Evolutionary conservation across 495 filamentous ascomycete genomes (phyloP).

Genomic region (Penicillium angulare): DNA sequence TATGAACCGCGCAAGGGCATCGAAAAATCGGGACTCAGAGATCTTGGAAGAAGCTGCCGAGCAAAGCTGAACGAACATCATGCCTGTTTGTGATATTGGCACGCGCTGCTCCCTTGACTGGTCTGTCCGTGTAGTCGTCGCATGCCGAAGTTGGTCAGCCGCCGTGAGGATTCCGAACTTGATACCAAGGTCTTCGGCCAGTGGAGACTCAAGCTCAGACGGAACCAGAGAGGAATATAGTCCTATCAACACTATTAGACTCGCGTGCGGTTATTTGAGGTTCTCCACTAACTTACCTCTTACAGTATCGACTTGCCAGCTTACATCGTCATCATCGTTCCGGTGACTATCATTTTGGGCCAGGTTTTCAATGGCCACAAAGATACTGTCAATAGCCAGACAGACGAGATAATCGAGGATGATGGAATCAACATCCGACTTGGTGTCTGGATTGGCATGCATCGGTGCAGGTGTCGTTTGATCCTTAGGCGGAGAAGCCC

Average conservation of each 20-base stretch:
- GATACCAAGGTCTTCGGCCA: slow-evolving; percentile 26
- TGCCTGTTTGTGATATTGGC: slow-evolving; percentile 41
- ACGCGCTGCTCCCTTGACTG: neutral
- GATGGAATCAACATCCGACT: slow-evolving; percentile 45
- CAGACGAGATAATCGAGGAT: slow-evolving; percentile 57
- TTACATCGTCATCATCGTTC: slow-evolving; percentile 2
- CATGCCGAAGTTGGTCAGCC: slow-evolving; percentile 9
- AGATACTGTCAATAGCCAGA: slow-evolving; percentile 33
- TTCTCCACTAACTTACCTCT: slow-evolving; percentile 17
- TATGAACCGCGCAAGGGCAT: slow-evolving; percentile 47
- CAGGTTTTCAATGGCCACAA: slow-evolving; percentile 11
- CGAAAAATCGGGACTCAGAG: slow-evolving; percentile 35
- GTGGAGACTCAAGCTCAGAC: neutral
- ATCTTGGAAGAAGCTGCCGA: slow-evolving; percentile 24
- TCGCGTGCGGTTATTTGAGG: neutral
- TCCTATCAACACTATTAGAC: neutral
- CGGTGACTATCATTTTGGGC: slow-evolving; percentile 1
- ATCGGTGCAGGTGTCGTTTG: neutral
- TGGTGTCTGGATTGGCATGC: slow-evolving; percentile 21
- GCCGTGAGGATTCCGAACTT: slow-evolving; percentile 29
- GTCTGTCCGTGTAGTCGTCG: neutral
- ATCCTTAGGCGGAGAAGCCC: neutral
- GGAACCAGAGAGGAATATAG: neutral
- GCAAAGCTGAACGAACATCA: slow-evolving; percentile 50
- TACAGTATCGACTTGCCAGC: slow-evolving; percentile 23